A percentile compares a stretch with the other conserved stretches of the same genome.
These are phyloP conservation scores for Leccinum olivaceopallidum DNA, from an alignment of 768 basidiomycete genomes.

Conservation along the genomic window DNA sequence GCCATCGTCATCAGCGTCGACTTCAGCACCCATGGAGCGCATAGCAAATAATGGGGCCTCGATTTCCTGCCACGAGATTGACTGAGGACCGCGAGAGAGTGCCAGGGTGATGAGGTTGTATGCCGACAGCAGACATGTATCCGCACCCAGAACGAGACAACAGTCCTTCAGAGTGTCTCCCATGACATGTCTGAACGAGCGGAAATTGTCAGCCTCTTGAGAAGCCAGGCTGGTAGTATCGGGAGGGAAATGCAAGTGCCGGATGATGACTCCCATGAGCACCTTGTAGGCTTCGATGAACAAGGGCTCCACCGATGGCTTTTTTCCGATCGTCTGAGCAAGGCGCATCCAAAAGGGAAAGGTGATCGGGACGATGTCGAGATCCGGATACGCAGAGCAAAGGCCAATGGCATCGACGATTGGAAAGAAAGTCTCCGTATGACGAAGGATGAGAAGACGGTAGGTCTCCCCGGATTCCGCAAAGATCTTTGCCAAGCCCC, in stretches of 20 bases:
- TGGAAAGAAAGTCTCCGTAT: slow-evolving; percentile 91
- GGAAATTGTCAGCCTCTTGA: slow-evolving; percentile 92
- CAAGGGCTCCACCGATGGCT: slow-evolving; percentile 65
- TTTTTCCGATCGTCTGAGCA: slow-evolving; percentile 85
- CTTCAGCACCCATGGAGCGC: slow-evolving; percentile 96
- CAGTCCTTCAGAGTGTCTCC: slow-evolving; percentile 99
- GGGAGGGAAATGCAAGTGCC: slow-evolving; percentile 87
- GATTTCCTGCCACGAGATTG: slow-evolving; percentile 89
- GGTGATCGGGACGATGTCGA: slow-evolving; percentile 96
- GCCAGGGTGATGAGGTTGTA: slow-evolving; percentile 80
- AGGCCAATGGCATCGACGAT: slow-evolving; percentile 93
- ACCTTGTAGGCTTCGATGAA: slow-evolving; percentile 82
- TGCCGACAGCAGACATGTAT: slow-evolving; percentile 76
- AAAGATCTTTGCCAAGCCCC: slow-evolving; percentile 88
- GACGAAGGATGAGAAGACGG: slow-evolving; percentile 81
- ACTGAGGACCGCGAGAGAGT: slow-evolving; percentile 57
- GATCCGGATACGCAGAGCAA: slow-evolving; percentile 89
- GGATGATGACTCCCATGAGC: slow-evolving; percentile 84
- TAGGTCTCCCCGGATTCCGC: slow-evolving; percentile 99
- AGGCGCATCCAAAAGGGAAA: slow-evolving; percentile 99
- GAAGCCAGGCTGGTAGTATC: slow-evolving; percentile 64
- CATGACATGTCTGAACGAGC: slow-evolving; percentile 96
- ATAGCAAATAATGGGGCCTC: slow-evolving; percentile 98
- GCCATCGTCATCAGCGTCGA: slow-evolving; percentile 78
- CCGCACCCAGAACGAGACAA: slow-evolving; percentile 88